Conservation (phyloP, 1,284 basidiomycete genomes). For the Papiliotrema nemorosa region DNA sequence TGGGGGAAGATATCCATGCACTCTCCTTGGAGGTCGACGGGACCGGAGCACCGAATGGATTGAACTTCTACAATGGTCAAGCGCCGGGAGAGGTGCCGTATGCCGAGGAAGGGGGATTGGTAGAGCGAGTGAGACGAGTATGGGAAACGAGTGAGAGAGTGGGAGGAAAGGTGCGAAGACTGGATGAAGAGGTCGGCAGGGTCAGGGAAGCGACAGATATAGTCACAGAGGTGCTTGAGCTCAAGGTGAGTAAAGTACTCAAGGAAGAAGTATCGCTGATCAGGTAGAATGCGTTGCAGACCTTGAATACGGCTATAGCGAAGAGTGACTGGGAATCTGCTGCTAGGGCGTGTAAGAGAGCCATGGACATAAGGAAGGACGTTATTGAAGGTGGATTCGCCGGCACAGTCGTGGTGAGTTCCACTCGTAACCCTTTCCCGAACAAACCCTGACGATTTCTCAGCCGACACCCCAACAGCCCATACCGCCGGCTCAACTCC, state of each 20-base stretch:
- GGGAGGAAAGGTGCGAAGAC: slow-evolving; percentile 75
- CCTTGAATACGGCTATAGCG: slow-evolving; percentile 73
- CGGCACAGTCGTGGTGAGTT: slow-evolving; percentile 72
- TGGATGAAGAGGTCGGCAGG: slow-evolving; percentile 87
- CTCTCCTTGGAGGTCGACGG: slow-evolving; percentile 62
- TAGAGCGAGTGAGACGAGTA: slow-evolving; percentile 44
- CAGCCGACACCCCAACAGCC: slow-evolving; percentile 88
- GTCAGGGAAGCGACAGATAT: slow-evolving; percentile 80
- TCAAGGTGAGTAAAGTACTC: slow-evolving; percentile 61
- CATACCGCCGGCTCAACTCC: slow-evolving; percentile 75
- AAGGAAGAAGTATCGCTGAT: neutral
- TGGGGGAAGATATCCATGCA: slow-evolving; percentile 63
- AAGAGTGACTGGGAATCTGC: slow-evolving; percentile 93
- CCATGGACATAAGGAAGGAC: slow-evolving; percentile 73
- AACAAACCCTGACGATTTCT: neutral
- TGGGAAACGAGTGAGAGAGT: slow-evolving; percentile 79
- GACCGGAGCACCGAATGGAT: slow-evolving; percentile 50
- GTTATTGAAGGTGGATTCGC: slow-evolving; percentile 83
- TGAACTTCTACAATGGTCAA: slow-evolving; percentile 28
- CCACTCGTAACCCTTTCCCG: neutral
- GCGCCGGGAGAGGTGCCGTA: slow-evolving; percentile 1
- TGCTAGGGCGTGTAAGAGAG: slow-evolving; percentile 80
- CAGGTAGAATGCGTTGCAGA: slow-evolving; percentile 68
- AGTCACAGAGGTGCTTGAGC: slow-evolving; percentile 80
- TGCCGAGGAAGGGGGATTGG: slow-evolving; percentile 34